Evolutionary conservation across 2,329 filamentous ascomycete genomes (phyloP).

Genomic region (Aureobasidium sp.): DNA sequence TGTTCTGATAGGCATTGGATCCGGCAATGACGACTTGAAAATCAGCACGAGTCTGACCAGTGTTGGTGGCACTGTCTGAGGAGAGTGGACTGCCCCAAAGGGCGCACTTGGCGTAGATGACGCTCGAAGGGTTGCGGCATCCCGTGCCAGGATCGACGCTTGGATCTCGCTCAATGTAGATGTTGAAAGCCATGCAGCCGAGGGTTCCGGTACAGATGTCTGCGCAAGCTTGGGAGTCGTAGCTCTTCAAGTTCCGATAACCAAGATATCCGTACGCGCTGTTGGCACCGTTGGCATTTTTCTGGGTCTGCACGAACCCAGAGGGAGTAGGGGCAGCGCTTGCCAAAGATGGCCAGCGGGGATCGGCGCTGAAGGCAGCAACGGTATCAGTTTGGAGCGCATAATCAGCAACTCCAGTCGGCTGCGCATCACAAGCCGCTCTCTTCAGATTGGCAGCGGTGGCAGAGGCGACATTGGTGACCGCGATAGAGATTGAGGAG

Average conservation of each 20-base stretch:
- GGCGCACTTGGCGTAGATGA: constrained; percentile 23
- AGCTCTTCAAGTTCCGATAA: constrained; percentile 10
- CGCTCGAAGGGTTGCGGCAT: constrained; percentile 17
- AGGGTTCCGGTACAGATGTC: constrained; percentile 1
- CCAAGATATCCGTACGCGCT: constrained; percentile 18
- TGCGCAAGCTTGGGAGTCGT: constrained; percentile 7
- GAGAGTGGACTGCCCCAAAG: constrained; percentile 29
- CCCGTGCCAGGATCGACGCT: constrained; percentile 13
- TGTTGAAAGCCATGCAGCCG: constrained; percentile 17
- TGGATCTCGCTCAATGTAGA: constrained; percentile 18
- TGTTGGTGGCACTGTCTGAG: constrained; percentile 28
- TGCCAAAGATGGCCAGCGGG: constrained; percentile 18
- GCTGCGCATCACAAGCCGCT: constrained; percentile 9
- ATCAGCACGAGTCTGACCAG: constrained; percentile 27
- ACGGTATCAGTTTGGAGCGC: constrained; percentile 19
- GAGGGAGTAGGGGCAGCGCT: constrained; percentile 13
- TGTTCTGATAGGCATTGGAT: constrained; percentile 33
- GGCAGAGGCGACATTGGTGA: constrained; percentile 13
- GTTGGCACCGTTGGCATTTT: constrained; percentile 17
- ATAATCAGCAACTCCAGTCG: neutral
- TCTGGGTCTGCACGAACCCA: constrained; percentile 18
- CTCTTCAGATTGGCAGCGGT: constrained; percentile 15
- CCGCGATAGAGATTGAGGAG: constrained; percentile 17
- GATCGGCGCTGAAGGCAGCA: constrained; percentile 14
- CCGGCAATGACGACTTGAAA: constrained; percentile 37